Evolutionary conservation across 768 basidiomycete genomes (phyloP).

Genomic region (Lentinula guzmanii): DNA sequence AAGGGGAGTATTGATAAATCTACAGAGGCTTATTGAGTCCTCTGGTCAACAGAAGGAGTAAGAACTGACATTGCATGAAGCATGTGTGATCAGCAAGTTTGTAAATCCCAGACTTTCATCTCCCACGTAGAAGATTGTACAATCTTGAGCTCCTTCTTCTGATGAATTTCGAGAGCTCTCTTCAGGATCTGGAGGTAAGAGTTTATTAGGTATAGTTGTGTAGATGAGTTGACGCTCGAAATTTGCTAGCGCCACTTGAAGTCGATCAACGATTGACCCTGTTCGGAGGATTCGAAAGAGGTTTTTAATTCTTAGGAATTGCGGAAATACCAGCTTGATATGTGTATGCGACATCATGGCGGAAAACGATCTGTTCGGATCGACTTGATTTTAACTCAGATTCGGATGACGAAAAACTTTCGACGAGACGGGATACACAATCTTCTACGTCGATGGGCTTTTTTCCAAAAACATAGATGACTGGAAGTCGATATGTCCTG

Average conservation of each 20-base stretch:
- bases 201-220: conserved; percentile 22
- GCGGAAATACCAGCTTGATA: conserved; percentile 49
- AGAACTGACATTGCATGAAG: conserved; percentile 48
- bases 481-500: conserved; percentile 83
- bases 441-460: conserved; percentile 51
- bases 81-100: conserved; percentile 83
- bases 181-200: conserved; percentile 9
- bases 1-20: conserved; percentile 78
- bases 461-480: conserved; percentile 87
- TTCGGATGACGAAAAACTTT: conserved; percentile 19
- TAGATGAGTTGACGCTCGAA: conserved; percentile 28
- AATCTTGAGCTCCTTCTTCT: background rate
- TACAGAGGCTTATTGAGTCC: conserved; percentile 19
- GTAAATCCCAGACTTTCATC: conserved; percentile 74
- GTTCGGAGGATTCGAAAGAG: background rate
- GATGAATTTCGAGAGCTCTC: background rate
- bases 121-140: conserved; percentile 56
- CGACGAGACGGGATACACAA: conserved; percentile 30
- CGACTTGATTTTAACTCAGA: background rate
- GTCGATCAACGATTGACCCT: background rate
- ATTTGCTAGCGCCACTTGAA: conserved; percentile 21
- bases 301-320: background rate
- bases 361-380: conserved; percentile 40
- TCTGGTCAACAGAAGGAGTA: background rate
- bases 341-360: conserved; percentile 75